Evolutionary conservation across 2,329 filamentous ascomycete species (phyloP).

Genomic region (Penicillium sclerotiorum): DNA sequence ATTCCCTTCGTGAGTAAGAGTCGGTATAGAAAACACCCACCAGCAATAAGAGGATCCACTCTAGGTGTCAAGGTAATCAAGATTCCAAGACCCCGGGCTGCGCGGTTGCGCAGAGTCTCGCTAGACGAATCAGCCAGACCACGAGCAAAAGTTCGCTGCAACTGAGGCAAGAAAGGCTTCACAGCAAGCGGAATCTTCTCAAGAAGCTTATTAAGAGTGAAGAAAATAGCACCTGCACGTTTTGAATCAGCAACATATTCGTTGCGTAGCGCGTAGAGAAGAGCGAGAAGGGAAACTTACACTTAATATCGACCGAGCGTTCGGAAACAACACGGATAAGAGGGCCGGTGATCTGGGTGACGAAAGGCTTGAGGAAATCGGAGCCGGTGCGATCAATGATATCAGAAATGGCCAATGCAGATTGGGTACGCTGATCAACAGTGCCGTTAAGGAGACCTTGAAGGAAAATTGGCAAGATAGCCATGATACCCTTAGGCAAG

Average conservation of each 20-base stretch:
- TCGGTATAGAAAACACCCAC: background rate
- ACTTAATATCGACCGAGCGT: conserved; percentile 90
- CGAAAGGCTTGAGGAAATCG: conserved; percentile 86
- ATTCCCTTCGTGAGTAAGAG: background rate
- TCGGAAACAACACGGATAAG: conserved; percentile 98
- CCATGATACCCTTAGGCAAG: conserved; percentile 94
- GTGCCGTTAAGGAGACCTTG: conserved; percentile 98
- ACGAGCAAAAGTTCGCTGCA: conserved; percentile 96
- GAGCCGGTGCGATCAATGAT: conserved; percentile 91
- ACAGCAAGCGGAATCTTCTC: conserved; percentile 96
- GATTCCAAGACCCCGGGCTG: conserved; percentile 91
- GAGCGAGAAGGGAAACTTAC: no score
- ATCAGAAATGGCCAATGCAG: conserved; percentile 91
- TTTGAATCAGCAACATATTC: conserved; percentile 28
- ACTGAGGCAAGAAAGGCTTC: conserved; percentile 94
- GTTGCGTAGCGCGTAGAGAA: no score
- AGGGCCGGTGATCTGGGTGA: conserved; percentile 96
- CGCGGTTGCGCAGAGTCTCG: conserved; percentile 80
- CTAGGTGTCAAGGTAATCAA: conserved; percentile 94
- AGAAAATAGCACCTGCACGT: conserved; percentile 72
- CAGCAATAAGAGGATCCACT: conserved; percentile 85
- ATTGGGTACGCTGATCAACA: conserved; percentile 85
- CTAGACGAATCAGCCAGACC: conserved; percentile 91
- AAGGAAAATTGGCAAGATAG: conserved; percentile 92
- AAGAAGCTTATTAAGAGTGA: conserved; percentile 90